A percentile compares a stretch with the other conserved stretches of the same genome.
phyloP scores from a whole-genome alignment of 495 filamentous ascomycete species.

The Penicillium waksmanii region DNA sequence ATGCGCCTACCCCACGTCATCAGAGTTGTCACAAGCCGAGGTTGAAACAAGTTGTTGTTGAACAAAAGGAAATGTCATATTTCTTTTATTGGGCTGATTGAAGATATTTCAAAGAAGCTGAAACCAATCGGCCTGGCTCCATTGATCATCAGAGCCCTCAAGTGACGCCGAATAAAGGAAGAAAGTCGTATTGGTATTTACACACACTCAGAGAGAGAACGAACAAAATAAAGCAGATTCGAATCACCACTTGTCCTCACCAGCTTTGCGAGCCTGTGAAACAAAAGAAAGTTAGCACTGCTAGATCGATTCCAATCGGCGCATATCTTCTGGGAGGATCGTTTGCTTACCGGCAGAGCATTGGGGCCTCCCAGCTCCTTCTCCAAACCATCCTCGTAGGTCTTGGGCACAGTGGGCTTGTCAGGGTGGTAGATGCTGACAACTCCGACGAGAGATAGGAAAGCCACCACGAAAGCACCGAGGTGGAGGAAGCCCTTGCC shows the following conservation, averaged over 20 bases:
- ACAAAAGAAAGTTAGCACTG: conserved; percentile 1
- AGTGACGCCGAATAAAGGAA: conserved; percentile 39
- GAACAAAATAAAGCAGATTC: conserved; percentile 25
- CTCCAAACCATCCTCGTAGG: conserved; percentile 83
- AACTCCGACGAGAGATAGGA: conserved; percentile 71
- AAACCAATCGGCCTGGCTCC: conserved; percentile 16
- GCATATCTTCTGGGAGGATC: background rate
- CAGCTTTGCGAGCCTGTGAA: conserved; percentile 46
- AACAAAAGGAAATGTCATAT: conserved; percentile 10
- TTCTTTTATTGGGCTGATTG: conserved; percentile 20
- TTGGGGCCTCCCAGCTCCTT: conserved; percentile 78
- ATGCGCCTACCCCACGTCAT: conserved; percentile 4
- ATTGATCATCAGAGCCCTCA: conserved; percentile 33
- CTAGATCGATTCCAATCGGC: background rate
- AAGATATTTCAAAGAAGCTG: conserved; percentile 16
- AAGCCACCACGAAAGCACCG: conserved; percentile 70
- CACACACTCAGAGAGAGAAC: conserved; percentile 45
- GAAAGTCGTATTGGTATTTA: conserved; percentile 50
- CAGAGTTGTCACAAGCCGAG: background rate
- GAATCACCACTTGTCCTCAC: conserved; percentile 48
- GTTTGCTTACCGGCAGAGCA: conserved; percentile 45
- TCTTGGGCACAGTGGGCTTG: conserved; percentile 72
- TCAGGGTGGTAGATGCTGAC: conserved; percentile 84
- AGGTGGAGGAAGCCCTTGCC: conserved; percentile 73
- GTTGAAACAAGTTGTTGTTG: background rate